phyloP scores from a whole-genome alignment of 2,329 filamentous ascomycete genomes.

The Metarhizium humberi region DNA sequence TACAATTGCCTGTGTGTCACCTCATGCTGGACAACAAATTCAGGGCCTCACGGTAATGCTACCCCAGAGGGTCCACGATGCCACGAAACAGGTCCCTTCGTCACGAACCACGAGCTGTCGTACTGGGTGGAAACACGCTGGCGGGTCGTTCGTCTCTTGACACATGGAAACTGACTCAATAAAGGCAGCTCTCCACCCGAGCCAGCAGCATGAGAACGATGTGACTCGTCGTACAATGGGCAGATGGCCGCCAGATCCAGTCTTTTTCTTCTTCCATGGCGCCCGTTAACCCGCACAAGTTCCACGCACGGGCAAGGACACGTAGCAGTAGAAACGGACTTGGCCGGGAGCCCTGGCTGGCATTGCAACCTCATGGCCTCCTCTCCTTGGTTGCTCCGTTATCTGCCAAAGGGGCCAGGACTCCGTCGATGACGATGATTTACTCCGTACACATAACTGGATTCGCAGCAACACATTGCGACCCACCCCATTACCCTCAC shows the following conservation, averaged over 20 bases:
- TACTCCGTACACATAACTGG: neutral
- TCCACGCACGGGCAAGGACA: neutral
- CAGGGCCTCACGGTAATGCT: no score
- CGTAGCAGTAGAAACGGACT: neutral
- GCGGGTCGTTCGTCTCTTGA: conserved; percentile 5
- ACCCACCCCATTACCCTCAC: conserved; percentile 4
- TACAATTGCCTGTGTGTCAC: no score
- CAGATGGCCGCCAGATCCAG: neutral
- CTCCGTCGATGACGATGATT: neutral
- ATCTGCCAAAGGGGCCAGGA: neutral
- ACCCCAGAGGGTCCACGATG: neutral
- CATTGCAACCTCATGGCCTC: neutral
- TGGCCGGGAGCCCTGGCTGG: neutral
- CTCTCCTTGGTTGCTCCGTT: neutral
- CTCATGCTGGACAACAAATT: no score
- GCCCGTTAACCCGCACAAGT: neutral
- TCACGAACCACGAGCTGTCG: neutral
- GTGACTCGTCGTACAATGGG: neutral
- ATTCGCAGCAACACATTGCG: neutral
- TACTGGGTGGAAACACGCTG: neutral
- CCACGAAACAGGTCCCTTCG: neutral
- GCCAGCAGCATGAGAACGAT: neutral
- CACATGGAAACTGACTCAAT: conserved; percentile 12
- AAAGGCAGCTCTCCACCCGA: neutral
- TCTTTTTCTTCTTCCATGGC: neutral